Evolutionary conservation across 23 red algal genomes (phyloP).

Genomic region (Gracilaria gracilis): DNA sequence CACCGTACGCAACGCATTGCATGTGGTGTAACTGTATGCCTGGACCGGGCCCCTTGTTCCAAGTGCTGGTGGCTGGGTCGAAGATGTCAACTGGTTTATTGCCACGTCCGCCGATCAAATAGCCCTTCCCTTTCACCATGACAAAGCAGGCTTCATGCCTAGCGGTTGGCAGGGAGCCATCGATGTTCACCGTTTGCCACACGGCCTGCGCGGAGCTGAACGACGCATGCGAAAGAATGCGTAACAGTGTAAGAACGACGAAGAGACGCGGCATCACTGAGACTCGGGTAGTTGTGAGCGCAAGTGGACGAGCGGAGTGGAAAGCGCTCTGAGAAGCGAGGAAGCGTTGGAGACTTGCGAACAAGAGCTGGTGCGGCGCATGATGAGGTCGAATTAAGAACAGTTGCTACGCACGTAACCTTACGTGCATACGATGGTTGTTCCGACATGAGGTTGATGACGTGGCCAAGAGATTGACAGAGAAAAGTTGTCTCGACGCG

Average conservation of each 20-base stretch:
- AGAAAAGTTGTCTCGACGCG: no score
- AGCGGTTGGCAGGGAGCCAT: background rate
- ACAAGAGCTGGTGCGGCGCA: no score
- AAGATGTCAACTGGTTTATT: conserved; percentile 49
- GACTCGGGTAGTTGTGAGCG: no score
- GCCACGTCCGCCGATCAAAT: conserved; percentile 67
- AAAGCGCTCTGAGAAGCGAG: background rate
- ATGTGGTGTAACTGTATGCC: conserved; percentile 68
- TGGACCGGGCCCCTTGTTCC: conserved; percentile 40
- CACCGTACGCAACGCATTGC: conserved; percentile 47
- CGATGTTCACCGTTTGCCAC: conserved; percentile 18
- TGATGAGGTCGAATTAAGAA: background rate
- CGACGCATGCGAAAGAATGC: background rate
- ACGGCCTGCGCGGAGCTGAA: background rate
- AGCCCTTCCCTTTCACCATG: conserved; percentile 62
- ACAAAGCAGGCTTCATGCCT: conserved; percentile 75
- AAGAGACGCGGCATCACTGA: background rate
- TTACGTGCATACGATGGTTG: no score
- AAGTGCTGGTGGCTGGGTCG: conserved; percentile 36
- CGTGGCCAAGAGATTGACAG: no score
- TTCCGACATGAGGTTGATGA: no score
- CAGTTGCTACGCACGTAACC: no score
- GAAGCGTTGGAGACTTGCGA: background rate
- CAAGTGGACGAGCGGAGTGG: background rate
- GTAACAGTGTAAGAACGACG: background rate